Percentiles rank a stretch among this genome's conserved stretches.
These are phyloP conservation scores for Hirschfeldia incana DNA, from an alignment of 345 rosid species.

Conservation along the genomic window DNA sequence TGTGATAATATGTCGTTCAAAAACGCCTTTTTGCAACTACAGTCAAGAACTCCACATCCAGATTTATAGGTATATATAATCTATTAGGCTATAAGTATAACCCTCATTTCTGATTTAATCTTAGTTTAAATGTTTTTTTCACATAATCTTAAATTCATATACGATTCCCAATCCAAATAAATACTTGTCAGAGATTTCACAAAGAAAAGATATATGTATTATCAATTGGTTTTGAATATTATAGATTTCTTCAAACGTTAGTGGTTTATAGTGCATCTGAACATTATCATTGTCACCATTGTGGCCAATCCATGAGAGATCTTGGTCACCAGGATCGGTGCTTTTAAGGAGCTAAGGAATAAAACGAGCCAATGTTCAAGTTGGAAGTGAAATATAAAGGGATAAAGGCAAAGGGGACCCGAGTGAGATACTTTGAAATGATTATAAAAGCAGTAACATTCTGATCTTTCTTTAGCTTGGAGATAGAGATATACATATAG, in stretches of 20 bases:
- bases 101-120: too few species aligned
- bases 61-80: too few species aligned
- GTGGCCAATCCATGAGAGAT: conserved; percentile 30
- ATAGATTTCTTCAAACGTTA: neutral
- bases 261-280: neutral
- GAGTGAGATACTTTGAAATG: conserved; percentile 56
- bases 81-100: too few species aligned
- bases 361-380: conserved; percentile 14
- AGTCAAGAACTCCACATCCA: too few species aligned
- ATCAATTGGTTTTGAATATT: neutral
- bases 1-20: too few species aligned
- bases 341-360: conserved; percentile 30
- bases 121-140: too few species aligned
- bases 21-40: too few species aligned
- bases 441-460: conserved; percentile 54
- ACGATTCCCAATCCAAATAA: neutral
- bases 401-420: conserved; percentile 44
- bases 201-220: neutral
- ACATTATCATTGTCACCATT: neutral
- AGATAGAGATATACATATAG: conserved; percentile 13
- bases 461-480: conserved; percentile 41
- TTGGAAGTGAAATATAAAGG: conserved; percentile 15
- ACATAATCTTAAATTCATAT: neutral
- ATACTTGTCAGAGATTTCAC: neutral
- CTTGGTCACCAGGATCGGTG: conserved; percentile 2